Conservation (phyloP, 2,329 filamentous ascomycete genomes). For the Nigrograna mackinnonii region DNA sequence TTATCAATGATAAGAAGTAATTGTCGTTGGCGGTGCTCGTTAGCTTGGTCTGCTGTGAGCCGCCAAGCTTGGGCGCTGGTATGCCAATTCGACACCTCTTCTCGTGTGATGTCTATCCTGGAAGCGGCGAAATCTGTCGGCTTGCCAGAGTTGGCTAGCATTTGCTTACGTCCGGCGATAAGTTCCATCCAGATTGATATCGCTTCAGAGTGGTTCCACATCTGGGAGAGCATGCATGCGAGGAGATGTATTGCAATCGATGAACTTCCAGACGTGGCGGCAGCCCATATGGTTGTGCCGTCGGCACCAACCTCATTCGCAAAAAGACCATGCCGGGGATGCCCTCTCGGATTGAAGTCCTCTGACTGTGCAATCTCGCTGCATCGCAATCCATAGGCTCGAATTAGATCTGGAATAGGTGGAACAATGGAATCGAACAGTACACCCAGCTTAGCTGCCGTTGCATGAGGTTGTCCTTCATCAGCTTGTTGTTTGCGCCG, state of each 20-base stretch:
- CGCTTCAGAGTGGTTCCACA: conserved; percentile 29
- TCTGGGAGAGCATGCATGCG: conserved; percentile 41
- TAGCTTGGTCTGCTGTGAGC: conserved; percentile 10
- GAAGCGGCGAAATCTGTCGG: conserved; percentile 6
- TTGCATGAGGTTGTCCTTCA: conserved; percentile 8
- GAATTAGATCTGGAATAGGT: conserved; percentile 5
- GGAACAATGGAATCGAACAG: conserved; percentile 12
- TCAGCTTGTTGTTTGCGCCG: conserved; percentile 9
- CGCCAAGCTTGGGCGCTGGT: conserved; percentile 16
- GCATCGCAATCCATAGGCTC: conserved; percentile 13
- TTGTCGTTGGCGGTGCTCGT: conserved; percentile 9
- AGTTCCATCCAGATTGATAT: conserved; percentile 41
- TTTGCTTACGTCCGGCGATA: conserved; percentile 17
- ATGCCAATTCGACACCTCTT: conserved; percentile 20
- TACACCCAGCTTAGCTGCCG: conserved; percentile 12
- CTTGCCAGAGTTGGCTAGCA: too few relatives aligned
- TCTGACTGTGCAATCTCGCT: conserved; percentile 10
- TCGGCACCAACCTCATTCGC: conserved; percentile 28
- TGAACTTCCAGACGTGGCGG: conserved; percentile 35
- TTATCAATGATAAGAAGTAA: conserved; percentile 16
- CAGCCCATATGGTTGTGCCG: conserved; percentile 42
- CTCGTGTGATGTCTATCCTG: too few relatives aligned
- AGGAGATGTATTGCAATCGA: conserved; percentile 39
- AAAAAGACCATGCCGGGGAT: conserved; percentile 16
- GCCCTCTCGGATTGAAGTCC: neutral